Base-by-base conservation (phyloP, 768 basidiomycete species). In the Artomyces pyxidatus region DNA sequence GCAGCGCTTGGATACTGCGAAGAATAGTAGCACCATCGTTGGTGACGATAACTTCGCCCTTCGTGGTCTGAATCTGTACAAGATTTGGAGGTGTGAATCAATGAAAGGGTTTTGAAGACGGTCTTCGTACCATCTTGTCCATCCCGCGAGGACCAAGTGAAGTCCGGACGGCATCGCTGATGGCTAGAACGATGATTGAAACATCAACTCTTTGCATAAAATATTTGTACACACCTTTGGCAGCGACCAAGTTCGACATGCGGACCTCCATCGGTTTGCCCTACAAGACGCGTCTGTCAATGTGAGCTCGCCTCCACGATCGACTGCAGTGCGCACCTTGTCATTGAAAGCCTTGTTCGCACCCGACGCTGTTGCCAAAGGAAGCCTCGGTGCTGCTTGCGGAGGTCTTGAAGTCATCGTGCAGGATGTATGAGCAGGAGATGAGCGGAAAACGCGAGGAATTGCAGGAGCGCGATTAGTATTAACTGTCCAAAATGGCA, bases 21-120 rank as follows among this genome's bases (percentile, higher is more conserved):
- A 99, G 71, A 57, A 99, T 99, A 10, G 96, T 99, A 6, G 96
- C 96, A 17, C 96, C 96, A 68, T 99, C 96, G 65, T 99, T 99
- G 8, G 96, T 98, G 58, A 99, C 89, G 59, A 98, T 87, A 16
- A 95, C 91, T 65, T 99, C 95, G 53, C 94, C 94, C 66, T 92
- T 91, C 7, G 89, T 70, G 6, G 93, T 96, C 80, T 93, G 91
- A 62, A 97, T 97, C 95, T 96, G 52, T 10, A 11, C 16, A n/a
- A 3, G 29, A 51, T 19, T 9, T 26, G 43, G 26, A 45, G 53
- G 37, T 47, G 47, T 26, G 23, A 23, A 51, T 19, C 23, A 39
- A 38, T 29, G 19, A 21, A 46, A n/a, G n/a, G n/a, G n/a, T n/a
- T 39, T 42, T 22, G 25, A 21, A 43, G 35, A 26, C 37, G 27